Conservation (phyloP, 306 rosid genomes). For the Lathyrus aphaca region DNA sequence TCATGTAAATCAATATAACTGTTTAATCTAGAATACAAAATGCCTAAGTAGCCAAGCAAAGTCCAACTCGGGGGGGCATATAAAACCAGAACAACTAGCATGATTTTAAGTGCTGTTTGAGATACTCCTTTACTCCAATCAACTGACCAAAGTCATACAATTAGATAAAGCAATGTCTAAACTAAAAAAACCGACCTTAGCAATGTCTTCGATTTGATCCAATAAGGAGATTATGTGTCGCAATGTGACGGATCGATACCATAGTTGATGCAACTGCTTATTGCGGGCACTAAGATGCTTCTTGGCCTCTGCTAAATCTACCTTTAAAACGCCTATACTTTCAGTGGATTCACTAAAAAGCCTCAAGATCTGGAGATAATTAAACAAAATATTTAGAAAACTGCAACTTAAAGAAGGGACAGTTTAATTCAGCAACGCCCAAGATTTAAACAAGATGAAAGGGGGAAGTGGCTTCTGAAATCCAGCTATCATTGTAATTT, state of each 20-base stretch:
- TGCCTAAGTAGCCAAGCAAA: constrained; percentile 31
- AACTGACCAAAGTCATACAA: constrained; percentile 34
- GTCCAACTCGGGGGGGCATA: constrained; percentile 33
- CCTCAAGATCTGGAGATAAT: constrained; percentile 76
- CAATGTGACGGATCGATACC: constrained; percentile 98
- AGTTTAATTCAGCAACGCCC: constrained; percentile 24
- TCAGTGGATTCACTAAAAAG: constrained; percentile 96
- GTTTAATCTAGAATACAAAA: constrained; percentile 29
- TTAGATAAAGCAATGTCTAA: constrained; percentile 39
- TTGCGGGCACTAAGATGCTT: constrained; percentile 85
- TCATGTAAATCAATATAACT: constrained; percentile 23
- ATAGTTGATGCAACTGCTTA: constrained; percentile 96
- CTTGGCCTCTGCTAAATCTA: constrained; percentile 92
- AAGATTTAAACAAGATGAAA: constrained; percentile 22
- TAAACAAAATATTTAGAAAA: constrained; percentile 35
- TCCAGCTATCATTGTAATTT: constrained; percentile 12
- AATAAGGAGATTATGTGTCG: constrained; percentile 93
- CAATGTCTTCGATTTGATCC: constrained; percentile 99
- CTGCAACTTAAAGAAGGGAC: constrained; percentile 8
- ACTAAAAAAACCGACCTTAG: constrained; percentile 66
- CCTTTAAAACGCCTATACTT: constrained; percentile 71
- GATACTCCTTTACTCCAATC: constrained; percentile 24
- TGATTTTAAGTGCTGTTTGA: constrained; percentile 21
- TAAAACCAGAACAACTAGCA: constrained; percentile 35
- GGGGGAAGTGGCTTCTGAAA: constrained; percentile 28